A percentile compares a stretch with the other conserved stretches of the same genome.
Conservation (phyloP, 345 rosid genomes). For the Corymbia maculata region DNA sequence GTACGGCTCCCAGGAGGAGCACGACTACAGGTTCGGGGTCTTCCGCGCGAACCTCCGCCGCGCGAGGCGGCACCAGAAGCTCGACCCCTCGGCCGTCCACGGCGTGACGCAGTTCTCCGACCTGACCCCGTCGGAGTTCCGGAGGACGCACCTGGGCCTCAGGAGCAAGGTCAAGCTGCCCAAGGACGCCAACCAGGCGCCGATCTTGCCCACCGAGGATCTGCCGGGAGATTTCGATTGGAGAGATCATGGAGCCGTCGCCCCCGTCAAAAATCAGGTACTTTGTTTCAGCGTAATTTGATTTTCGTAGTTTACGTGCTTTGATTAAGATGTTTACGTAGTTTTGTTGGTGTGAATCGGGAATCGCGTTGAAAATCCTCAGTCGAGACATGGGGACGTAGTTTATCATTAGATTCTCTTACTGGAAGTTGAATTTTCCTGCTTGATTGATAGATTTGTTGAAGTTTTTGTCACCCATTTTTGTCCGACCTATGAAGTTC, state of each 20-base stretch:
- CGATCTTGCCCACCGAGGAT: conserved; percentile 69
- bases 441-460: not conserved
- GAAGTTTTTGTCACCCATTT: not conserved
- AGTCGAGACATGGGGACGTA: not conserved
- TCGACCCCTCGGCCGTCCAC: conserved; percentile 80
- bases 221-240: conserved; percentile 88
- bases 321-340: not conserved
- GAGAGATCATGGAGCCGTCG: conserved; percentile 94
- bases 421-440: not conserved
- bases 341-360: not conserved
- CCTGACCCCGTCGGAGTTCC: conserved; percentile 70
- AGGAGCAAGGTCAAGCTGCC: conserved; percentile 47
- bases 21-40: conserved; percentile 52
- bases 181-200: conserved; percentile 69
- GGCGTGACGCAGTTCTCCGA: conserved; percentile 97
- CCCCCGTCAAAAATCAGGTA: conserved; percentile 87
- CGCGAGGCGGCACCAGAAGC: conserved; percentile 71
- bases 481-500: not conserved
- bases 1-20: conserved; percentile 69
- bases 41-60: conserved; percentile 58
- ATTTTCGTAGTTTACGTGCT: not conserved
- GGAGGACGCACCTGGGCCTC: conserved; percentile 54
- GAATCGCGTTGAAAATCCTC: not conserved
- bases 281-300: not conserved
- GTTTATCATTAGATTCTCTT: not conserved